A percentile compares a stretch with the other conserved stretches of the same genome.
phyloP scores from a whole-genome alignment of 1,284 basidiomycete genomes.

The Cryptococcus neoformans region DNA sequence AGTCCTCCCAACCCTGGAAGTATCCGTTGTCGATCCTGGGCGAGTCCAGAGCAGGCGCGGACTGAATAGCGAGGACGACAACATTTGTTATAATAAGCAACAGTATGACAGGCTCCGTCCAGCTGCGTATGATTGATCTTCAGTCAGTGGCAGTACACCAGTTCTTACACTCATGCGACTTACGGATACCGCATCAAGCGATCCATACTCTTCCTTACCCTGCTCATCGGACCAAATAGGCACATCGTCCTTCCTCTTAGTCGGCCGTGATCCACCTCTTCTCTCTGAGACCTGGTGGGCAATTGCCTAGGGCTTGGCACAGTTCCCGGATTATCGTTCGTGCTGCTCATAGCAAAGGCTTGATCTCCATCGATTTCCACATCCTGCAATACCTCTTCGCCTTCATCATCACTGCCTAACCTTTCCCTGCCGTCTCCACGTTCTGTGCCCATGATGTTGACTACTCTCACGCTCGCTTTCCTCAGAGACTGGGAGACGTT shows the following conservation, averaged over 20 bases:
- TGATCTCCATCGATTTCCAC: constrained; percentile 9
- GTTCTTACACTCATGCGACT: constrained; percentile 17
- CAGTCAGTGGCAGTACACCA: too few relatives aligned
- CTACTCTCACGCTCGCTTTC: constrained; percentile 67
- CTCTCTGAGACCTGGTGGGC: too few relatives aligned
- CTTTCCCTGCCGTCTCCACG: constrained; percentile 11
- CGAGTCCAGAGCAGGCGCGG: constrained; percentile 56
- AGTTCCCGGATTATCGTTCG: neutral
- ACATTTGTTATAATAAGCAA: constrained; percentile 81
- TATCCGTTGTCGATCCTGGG: constrained; percentile 59
- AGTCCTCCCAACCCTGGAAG: constrained; percentile 86
- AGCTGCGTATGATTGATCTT: constrained; percentile 52
- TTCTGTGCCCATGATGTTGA: constrained; percentile 67
- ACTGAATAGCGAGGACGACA: constrained; percentile 77
- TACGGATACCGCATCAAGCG: constrained; percentile 67
- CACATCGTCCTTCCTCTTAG: constrained; percentile 68
- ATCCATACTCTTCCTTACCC: constrained; percentile 62
- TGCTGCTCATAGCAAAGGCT: too few relatives aligned
- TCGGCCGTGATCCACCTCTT: too few relatives aligned
- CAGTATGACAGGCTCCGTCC: constrained; percentile 83
- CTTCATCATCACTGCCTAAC: constrained; percentile 23
- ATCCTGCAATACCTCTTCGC: constrained; percentile 28
- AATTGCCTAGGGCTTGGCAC: constrained; percentile 1
- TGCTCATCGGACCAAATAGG: constrained; percentile 67
- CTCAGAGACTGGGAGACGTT: constrained; percentile 33